A percentile compares a stretch with the other conserved stretches of the same genome.
Evolutionary conservation across 2,329 filamentous ascomycete genomes (phyloP).

Genomic region (Colletotrichum higginsianum): DNA sequence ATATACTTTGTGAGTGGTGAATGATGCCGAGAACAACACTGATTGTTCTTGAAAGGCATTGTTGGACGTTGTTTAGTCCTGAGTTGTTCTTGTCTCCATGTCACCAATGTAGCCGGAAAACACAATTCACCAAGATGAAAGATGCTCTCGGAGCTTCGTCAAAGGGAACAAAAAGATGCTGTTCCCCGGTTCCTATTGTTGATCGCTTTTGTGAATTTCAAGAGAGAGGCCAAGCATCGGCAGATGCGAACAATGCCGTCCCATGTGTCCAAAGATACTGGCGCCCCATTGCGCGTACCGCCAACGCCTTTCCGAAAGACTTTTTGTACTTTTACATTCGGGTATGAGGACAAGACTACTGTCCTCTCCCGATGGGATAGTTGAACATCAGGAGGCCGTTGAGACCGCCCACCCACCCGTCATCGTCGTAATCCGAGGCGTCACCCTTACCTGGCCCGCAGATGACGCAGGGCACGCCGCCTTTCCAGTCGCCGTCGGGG

Average conservation of each 20-base stretch:
- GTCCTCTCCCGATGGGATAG: conserved; percentile 82
- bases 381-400: conserved; percentile 98
- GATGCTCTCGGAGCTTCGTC: neutral
- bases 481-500: conserved; percentile 67
- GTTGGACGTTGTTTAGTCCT: neutral
- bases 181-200: neutral
- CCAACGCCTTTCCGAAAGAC: conserved; percentile 39
- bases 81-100: no score
- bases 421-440: conserved; percentile 74
- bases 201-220: neutral
- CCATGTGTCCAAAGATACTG: neutral
- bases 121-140: neutral
- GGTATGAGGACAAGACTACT: conserved; percentile 35
- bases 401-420: conserved; percentile 96
- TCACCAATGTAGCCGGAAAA: neutral
- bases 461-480: conserved; percentile 94
- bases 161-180: neutral
- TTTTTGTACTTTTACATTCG: conserved; percentile 37
- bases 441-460: conserved; percentile 66
- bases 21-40: neutral
- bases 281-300: conserved; percentile 9
- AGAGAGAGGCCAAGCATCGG: neutral
- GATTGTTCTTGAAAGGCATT: neutral
- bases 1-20: neutral
- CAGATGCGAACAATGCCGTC: neutral